These are phyloP conservation scores for Fusarium fracticaudum DNA, from an alignment of 2,329 filamentous ascomycete species.

Conservation along the genomic window DNA sequence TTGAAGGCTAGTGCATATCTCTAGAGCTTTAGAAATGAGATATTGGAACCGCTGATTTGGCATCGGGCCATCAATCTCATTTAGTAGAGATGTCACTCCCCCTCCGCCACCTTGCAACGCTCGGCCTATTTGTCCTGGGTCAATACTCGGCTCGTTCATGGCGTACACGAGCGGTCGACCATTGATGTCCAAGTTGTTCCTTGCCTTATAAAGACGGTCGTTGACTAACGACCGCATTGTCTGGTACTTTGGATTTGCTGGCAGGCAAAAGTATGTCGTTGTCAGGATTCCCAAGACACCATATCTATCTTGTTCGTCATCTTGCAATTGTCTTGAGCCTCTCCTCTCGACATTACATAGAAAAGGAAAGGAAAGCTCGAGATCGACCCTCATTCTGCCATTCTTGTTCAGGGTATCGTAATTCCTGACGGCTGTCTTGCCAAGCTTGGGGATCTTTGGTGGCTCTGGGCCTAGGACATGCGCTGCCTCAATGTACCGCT, in stretches of 20 bases:
- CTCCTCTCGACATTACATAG: neutral
- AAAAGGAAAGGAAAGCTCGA: neutral
- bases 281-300: neutral
- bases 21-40: neutral
- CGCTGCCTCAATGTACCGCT: neutral
- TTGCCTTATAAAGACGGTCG: neutral
- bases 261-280: neutral
- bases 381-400: neutral
- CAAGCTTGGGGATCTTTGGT: neutral
- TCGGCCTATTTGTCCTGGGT: neutral
- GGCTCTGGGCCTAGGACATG: neutral
- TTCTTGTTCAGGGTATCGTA: neutral
- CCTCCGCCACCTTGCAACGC: neutral
- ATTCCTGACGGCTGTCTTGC: neutral
- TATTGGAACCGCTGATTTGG: neutral
- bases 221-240: neutral
- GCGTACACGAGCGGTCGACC: neutral
- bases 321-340: too few relatives aligned
- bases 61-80: neutral
- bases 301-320: neutral
- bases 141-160: neutral
- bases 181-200: neutral
- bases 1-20: neutral
- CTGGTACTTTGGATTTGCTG: neutral
- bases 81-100: neutral